Evolutionary conservation across 2,329 filamentous ascomycete species (phyloP), one percentile per base, ranked within the genome.

Genomic region (Colletotrichum filicis): DNA sequence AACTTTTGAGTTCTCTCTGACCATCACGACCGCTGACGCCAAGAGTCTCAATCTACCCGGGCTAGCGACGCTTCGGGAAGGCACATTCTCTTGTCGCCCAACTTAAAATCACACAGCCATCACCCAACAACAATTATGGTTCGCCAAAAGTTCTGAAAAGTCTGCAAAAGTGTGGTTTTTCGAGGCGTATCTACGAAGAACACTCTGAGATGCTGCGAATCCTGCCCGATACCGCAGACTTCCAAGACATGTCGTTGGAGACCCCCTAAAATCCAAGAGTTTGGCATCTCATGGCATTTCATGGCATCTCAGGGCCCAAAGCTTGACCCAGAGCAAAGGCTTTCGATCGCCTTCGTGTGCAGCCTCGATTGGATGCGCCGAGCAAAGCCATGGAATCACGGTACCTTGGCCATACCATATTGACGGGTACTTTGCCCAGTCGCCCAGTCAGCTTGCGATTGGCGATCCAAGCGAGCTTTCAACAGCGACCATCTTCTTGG

Each of bases 321-420:
- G 70, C 66, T 73, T 70, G 70, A 65, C 46, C 35, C 30, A 6
- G 55, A 73, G 55, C 70, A 73, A 69, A 61, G 66, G 52, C 24
- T 35, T 52, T 9, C 24, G 56, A 66, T 57, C 32, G 60, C 8
- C 66, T 70, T 70, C 56, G 60, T 55, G 49, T 42, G 9, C 14
- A 26, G 24, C n/a, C 46, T 73, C 46, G 46, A 73, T 66, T 70
- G 66, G 55, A 24, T 30, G 22, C 42, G 65, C 65, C 65, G 65
- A 68, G 66, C 37, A 59, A 42, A 49, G 66, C 70, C 70, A 59
- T 70, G 60, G 59, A 55, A 32, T 64, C 60, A 61, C 55, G 28
- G 60, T 56, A 70, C 56, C 70, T 73, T 70, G 70, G 66, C 60
- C 60, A 49, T 63, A 59, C 60, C 70, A 37, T 49, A 46, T 28